Evolutionary conservation across 2,329 filamentous ascomycete species (phyloP).

Genomic region (Trichophyton rubrum): DNA sequence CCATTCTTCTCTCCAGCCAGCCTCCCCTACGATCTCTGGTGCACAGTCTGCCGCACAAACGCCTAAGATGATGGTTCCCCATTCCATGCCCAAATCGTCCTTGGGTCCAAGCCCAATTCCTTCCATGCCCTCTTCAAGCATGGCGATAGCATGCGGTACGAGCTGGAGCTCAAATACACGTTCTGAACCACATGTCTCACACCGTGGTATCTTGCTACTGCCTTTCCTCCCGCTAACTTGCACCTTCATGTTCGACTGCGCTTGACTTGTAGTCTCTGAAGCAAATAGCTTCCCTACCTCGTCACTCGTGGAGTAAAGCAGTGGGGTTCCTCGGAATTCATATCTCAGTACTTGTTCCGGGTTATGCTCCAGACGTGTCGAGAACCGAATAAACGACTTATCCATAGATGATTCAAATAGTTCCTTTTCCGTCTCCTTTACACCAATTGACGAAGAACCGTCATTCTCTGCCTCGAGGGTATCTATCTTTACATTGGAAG

Average conservation of each 20-base stretch:
- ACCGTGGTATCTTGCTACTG: slow-evolving; percentile 53
- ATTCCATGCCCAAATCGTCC: slow-evolving; percentile 77
- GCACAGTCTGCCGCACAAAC: slow-evolving; percentile 75
- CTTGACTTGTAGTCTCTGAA: slow-evolving; percentile 14
- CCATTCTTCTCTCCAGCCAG: slow-evolving; percentile 88
- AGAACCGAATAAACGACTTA: slow-evolving; percentile 66
- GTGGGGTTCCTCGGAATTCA: slow-evolving; percentile 57
- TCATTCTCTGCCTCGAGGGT: slow-evolving; percentile 26
- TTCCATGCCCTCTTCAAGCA: slow-evolving; percentile 64
- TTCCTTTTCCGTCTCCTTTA: slow-evolving; percentile 42
- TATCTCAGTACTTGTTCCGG: slow-evolving; percentile 73
- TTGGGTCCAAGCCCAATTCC: slow-evolving; percentile 45
- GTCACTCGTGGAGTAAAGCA: slow-evolving; percentile 73
- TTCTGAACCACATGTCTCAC: slow-evolving; percentile 58
- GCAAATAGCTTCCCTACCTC: slow-evolving; percentile 54
- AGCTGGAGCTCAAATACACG: slow-evolving; percentile 87
- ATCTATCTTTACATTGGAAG: slow-evolving; percentile 35
- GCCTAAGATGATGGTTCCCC: slow-evolving; percentile 81
- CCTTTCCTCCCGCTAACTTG: slow-evolving; percentile 15
- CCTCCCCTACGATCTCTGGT: slow-evolving; percentile 47
- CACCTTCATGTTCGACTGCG: slow-evolving; percentile 15
- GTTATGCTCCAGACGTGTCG: slow-evolving; percentile 64
- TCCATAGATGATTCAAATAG: slow-evolving; percentile 66
- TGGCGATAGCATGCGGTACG: slow-evolving; percentile 76
- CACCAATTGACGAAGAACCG: slow-evolving; percentile 12